Evolutionary conservation across 768 basidiomycete species (phyloP).

Genomic region (Cantharellus anzutake): DNA sequence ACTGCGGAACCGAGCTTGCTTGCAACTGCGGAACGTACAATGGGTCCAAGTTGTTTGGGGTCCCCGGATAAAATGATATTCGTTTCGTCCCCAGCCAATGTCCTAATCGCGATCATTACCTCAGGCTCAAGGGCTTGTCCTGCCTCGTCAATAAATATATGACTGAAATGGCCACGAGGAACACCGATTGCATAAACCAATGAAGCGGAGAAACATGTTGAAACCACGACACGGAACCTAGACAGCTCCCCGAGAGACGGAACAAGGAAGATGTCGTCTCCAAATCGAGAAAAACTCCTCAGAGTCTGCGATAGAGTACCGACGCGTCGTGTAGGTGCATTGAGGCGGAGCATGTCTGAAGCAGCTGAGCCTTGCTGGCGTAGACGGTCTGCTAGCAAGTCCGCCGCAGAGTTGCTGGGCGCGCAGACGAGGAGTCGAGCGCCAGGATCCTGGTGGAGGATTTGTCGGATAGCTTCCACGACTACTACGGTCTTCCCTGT

Average conservation of each 20-base stretch:
- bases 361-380: not conserved
- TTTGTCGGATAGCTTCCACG: constrained; percentile 7
- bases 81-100: constrained; percentile 17
- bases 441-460: not conserved
- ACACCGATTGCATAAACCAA: constrained; percentile 31
- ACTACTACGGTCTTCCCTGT: constrained; percentile 6
- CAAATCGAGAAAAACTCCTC: not conserved
- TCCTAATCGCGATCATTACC: constrained; percentile 26
- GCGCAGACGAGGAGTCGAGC: constrained; percentile 6
- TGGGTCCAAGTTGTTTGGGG: constrained; percentile 21
- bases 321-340: constrained; percentile 27
- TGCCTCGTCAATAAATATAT: constrained; percentile 47
- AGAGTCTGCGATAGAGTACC: constrained; percentile 23
- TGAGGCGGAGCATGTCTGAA: constrained; percentile 31
- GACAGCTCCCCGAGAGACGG: constrained; percentile 23
- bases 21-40: constrained; percentile 18
- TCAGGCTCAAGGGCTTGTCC: constrained; percentile 46
- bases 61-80: constrained; percentile 23
- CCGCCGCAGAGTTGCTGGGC: constrained; percentile 7
- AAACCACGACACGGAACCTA: constrained; percentile 33
- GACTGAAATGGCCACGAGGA: constrained; percentile 32
- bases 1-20: constrained; percentile 13
- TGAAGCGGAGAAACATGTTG: constrained; percentile 37
- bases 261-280: constrained; percentile 20
- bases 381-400: constrained; percentile 3